Evolutionary conservation across 202 grass and related monocot species (phyloP), one percentile per base, ranked within the genome.

Genomic region (Schoenoplectus triqueter): DNA sequence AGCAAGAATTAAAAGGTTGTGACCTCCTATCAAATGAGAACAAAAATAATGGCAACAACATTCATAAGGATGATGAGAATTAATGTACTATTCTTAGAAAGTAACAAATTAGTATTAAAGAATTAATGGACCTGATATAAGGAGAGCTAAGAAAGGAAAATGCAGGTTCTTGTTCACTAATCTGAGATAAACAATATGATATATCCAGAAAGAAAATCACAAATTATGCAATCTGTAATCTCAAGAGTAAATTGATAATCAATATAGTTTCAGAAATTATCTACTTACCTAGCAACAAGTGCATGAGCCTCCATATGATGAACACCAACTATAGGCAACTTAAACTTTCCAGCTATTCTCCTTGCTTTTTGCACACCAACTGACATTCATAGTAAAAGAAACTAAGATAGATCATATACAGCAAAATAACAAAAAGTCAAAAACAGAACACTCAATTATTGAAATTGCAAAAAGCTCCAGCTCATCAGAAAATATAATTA

Each of bases 241-340:
- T 78, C 2, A 2, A 40, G 20, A 17, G 49, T 41, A 78, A 85
- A 31, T 78, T 77, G 41, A 76, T 2, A n/a, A 85, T 78, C 2
- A 57, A 59, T 8, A 78, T 13, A 39, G 11, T 85, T 19, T 61
- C 42, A 50, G 4, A 20, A 62, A 57, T 62, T 75, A 49, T 73
- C 8, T 5, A 49, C 73, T 40, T 72, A 95, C 95, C 95, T 98
- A 81, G 95, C 92, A 93, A 98, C 95, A 85, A 98, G 88, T 88
- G 92, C 86, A 80, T 98, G 95, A 22, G 92, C 95, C 71, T 98
- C 95, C 95, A 98, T 98, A 87, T 95, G 95, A 87, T 98, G 92
- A 85, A 95, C 91, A 73, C 89, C 88, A 88, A 98, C 91, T 68
- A 95, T 92, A 77, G 92, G 95, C 81, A 95, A 91, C 63, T 77